phyloP scores from a whole-genome alignment of 441 rosid genomes.

The Sinapis alba region DNA sequence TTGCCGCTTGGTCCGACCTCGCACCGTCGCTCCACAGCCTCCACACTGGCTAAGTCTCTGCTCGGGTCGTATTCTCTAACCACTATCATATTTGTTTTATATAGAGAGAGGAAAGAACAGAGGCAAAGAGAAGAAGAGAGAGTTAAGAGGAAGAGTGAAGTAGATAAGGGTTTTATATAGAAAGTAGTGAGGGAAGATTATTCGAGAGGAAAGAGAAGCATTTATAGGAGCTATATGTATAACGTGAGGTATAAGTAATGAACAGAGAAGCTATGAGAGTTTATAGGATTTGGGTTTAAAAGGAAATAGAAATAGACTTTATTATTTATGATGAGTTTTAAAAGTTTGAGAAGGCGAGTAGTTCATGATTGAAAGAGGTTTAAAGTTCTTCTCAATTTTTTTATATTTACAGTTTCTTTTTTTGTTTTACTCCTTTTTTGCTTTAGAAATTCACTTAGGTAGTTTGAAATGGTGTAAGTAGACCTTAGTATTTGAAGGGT shows the following conservation, averaged over 20 bases:
- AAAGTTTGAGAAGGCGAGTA: conserved; percentile 39
- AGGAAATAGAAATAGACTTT: conserved; percentile 27
- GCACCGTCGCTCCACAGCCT: conserved; percentile 80
- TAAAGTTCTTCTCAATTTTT: conserved; percentile 28
- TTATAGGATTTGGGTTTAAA: conserved; percentile 38
- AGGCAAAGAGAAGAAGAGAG: not conserved
- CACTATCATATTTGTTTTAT: conserved; percentile 37
- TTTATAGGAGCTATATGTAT: conserved; percentile 30
- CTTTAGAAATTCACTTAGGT: not conserved
- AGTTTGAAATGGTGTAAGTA: not conserved
- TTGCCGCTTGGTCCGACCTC: conserved; percentile 96
- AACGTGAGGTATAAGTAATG: conserved; percentile 50
- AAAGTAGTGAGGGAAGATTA: conserved; percentile 18
- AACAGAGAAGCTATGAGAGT: conserved; percentile 33
- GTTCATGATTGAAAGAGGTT: conserved; percentile 42
- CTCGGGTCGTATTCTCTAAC: conserved; percentile 72
- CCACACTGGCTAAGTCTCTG: conserved; percentile 62
- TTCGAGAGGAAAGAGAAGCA: conserved; percentile 31
- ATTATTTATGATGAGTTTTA: conserved; percentile 37
- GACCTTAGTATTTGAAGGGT: not conserved
- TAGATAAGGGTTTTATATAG: conserved; percentile 26
- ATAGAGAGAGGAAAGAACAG: not conserved
- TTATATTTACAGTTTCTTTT: conserved; percentile 26
- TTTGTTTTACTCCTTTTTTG: not conserved
- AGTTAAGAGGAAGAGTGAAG: conserved; percentile 4